phyloP scores from a whole-genome alignment of 352 stramenopile genomes.

The Phytophthora tubulina region DNA sequence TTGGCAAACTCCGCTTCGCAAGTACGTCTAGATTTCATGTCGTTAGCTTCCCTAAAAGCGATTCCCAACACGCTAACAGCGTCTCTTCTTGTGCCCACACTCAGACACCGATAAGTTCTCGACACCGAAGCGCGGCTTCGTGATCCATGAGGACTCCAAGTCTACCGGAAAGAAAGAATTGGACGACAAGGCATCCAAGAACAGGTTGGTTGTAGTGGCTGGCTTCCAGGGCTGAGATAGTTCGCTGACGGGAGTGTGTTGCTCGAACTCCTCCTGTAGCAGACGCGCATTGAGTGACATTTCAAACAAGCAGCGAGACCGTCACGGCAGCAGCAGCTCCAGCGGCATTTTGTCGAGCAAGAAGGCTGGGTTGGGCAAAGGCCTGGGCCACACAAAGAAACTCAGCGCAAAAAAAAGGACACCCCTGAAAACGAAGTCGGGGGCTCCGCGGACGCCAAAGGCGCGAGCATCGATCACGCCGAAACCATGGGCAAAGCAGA shows the following conservation, averaged over 20 bases:
- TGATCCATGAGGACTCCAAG: slow-evolving; percentile 56
- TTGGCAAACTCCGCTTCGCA: slow-evolving; percentile 43
- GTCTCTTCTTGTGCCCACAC: background rate
- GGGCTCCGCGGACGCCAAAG: slow-evolving; percentile 3
- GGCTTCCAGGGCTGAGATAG: background rate
- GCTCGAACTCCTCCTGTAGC: slow-evolving; percentile 9
- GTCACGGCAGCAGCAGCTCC: slow-evolving; percentile 23
- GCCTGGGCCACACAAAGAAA: slow-evolving; percentile 38
- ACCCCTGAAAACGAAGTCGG: slow-evolving; percentile 22
- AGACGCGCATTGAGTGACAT: slow-evolving; percentile 82
- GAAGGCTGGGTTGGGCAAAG: slow-evolving; percentile 37
- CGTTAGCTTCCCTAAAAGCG: background rate
- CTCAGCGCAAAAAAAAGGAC: slow-evolving; percentile 34
- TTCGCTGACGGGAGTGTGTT: background rate
- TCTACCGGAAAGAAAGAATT: slow-evolving; percentile 44
- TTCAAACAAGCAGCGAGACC: slow-evolving; percentile 75
- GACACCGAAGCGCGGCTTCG: slow-evolving; percentile 49
- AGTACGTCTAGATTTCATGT: slow-evolving; percentile 19
- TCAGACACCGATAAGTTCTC: slow-evolving; percentile 33
- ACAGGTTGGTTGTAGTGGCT: slow-evolving; percentile 42
- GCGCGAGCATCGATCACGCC: slow-evolving; percentile 14
- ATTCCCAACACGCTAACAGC: background rate
- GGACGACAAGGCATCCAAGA: slow-evolving; percentile 52
- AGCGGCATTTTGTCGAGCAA: slow-evolving; percentile 21
- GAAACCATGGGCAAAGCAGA: slow-evolving; percentile 19